Evolutionary conservation across 441 rosid species (phyloP).

Genomic region (Mallotus repandus): DNA sequence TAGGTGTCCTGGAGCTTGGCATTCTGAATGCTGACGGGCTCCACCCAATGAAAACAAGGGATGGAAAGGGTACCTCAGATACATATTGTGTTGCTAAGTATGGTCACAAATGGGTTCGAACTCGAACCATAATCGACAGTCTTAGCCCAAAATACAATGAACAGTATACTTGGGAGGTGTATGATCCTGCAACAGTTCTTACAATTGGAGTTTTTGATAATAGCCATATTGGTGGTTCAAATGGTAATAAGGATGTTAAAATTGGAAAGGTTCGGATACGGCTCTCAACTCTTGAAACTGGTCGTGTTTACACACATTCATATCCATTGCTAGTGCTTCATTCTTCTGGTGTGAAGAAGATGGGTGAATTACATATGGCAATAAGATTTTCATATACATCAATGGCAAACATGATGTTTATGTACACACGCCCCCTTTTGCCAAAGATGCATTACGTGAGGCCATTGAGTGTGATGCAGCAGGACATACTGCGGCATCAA

Average conservation of each 20-base stretch:
- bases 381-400: slow-evolving; percentile 80
- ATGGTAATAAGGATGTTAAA: slow-evolving; percentile 46
- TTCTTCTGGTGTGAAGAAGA: slow-evolving; percentile 86
- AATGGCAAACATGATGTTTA: slow-evolving; percentile 44
- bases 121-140: slow-evolving; percentile 67
- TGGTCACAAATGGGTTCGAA: slow-evolving; percentile 90
- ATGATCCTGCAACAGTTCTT: slow-evolving; percentile 84
- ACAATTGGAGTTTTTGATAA: slow-evolving; percentile 85
- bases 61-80: slow-evolving; percentile 77
- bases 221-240: slow-evolving; percentile 51
- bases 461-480: slow-evolving; percentile 72
- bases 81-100: slow-evolving; percentile 95
- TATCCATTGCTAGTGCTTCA: slow-evolving; percentile 82
- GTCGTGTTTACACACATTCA: slow-evolving; percentile 71
- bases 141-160: slow-evolving; percentile 85
- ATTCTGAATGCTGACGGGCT: slow-evolving; percentile 70
- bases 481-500: slow-evolving; percentile 72
- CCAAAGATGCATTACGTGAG: slow-evolving; percentile 88
- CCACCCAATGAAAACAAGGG: slow-evolving; percentile 68
- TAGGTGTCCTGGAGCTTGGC: slow-evolving; percentile 86
- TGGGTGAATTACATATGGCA: slow-evolving; percentile 89
- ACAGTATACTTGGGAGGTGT: slow-evolving; percentile 98
- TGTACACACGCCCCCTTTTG: slow-evolving; percentile 66
- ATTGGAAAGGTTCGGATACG: slow-evolving; percentile 84
- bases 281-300: slow-evolving; percentile 78